phyloP scores from a whole-genome alignment of 495 filamentous ascomycete species.

The Talaromyces trachyspermus region DNA sequence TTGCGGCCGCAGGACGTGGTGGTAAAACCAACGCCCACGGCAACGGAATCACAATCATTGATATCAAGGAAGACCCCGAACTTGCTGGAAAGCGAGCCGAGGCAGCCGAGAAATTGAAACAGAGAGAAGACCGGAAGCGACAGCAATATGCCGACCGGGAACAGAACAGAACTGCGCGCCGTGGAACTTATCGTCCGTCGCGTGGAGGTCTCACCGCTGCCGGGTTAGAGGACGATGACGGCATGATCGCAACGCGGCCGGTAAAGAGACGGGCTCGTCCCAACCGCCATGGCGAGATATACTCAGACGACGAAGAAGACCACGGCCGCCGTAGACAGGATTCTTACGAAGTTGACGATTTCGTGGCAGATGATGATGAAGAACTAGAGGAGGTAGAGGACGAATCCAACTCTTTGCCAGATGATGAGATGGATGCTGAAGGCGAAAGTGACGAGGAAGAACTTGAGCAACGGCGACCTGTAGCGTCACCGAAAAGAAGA shows the following conservation, averaged over 20 bases:
- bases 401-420: conserved; percentile 55
- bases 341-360: conserved; percentile 77
- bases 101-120: conserved; percentile 60
- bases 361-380: conserved; percentile 68
- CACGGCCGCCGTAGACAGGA: conserved; percentile 62
- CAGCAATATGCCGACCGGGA: conserved; percentile 62
- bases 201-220: conserved; percentile 61
- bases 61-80: conserved; percentile 70
- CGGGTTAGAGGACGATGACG: conserved; percentile 64
- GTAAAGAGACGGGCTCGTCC: conserved; percentile 36
- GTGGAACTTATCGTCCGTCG: conserved; percentile 34
- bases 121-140: conserved; percentile 57
- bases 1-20: conserved; percentile 53
- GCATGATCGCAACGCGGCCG: conserved; percentile 35
- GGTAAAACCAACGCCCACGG: conserved; percentile 54
- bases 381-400: conserved; percentile 53
- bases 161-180: conserved; percentile 48
- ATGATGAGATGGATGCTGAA: conserved; percentile 52
- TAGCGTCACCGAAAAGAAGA: conserved; percentile 16
- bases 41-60: conserved; percentile 46
- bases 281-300: conserved; percentile 46
- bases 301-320: conserved; percentile 53
- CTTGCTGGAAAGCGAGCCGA: conserved; percentile 70
- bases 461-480: conserved; percentile 13
- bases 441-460: conserved; percentile 46